A percentile compares a stretch with the other conserved stretches of the same genome.
These are phyloP conservation scores for Penicillium cosmopolitanum DNA, from an alignment of 495 filamentous ascomycete species.

Conservation along the genomic window DNA sequence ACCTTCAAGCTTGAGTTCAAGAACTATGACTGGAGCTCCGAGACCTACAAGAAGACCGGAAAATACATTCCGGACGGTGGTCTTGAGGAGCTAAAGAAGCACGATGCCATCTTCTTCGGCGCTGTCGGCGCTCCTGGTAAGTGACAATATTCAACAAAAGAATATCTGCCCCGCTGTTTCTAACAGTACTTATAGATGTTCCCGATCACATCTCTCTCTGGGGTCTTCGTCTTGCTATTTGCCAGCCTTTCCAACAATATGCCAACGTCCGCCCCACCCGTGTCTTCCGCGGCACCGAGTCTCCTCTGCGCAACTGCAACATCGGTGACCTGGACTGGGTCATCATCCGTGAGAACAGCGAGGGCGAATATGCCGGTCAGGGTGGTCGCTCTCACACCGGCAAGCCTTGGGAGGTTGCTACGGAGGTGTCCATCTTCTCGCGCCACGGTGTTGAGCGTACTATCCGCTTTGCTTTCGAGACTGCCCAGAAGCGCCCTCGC, in stretches of 20 bases:
- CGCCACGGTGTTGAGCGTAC: conserved; percentile 56
- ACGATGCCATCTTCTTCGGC: conserved; percentile 60
- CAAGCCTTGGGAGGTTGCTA: conserved; percentile 56
- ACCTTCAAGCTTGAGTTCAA: conserved; percentile 54
- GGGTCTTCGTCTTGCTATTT: conserved; percentile 57
- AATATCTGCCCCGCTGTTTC: neutral
- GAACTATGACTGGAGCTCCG: conserved; percentile 56
- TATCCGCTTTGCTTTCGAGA: conserved; percentile 61
- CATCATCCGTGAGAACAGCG: conserved; percentile 61
- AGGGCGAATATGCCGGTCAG: conserved; percentile 62
- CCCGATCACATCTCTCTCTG: conserved; percentile 62
- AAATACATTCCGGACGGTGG: conserved; percentile 59
- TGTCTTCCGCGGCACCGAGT: conserved; percentile 51
- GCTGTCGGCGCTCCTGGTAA: conserved; percentile 59
- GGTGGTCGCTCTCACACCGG: conserved; percentile 55
- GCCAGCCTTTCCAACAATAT: conserved; percentile 59
- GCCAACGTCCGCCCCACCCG: conserved; percentile 60
- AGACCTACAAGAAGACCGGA: conserved; percentile 55
- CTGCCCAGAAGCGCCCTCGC: conserved; percentile 46
- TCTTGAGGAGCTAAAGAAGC: conserved; percentile 53
- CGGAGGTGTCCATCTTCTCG: conserved; percentile 59
- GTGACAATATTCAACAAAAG: neutral
- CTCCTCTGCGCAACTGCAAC: conserved; percentile 50
- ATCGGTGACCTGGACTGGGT: conserved; percentile 56
- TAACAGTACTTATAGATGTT: conserved; percentile 45